Evolutionary conservation across 257 asterid genomes (phyloP), one percentile per base, ranked within the genome.

Genomic region (Solanum corneliomulleri): DNA sequence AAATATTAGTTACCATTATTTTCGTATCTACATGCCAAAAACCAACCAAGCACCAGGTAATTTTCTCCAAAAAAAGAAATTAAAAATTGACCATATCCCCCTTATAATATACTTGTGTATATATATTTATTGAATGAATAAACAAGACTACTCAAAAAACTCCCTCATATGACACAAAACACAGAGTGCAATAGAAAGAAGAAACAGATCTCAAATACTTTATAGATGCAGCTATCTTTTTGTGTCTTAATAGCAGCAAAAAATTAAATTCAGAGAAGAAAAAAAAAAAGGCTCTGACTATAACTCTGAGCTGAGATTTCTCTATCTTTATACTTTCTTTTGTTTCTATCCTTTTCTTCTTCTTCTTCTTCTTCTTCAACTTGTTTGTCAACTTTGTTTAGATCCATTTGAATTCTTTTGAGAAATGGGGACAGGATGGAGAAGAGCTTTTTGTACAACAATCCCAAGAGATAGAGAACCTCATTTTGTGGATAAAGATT

Each of bases 341-440:
- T 56, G 14, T 25, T 25, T 62, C 70, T 62, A n/a, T n/a, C 15
- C 7, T 4, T 10, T n/a, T 10, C 15, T n/a, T 10, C 66, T 87
- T 87, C 27, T 27, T 27, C 60, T 35, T 86, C 86, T 56, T 60
- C 58, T 47, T 49, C 60, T 49, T 49, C 60, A 42, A 80, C 91
- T 89, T 86, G 75, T 58, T 9, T 86, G 84, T 84, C 88, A 86
- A 45, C 89, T 33, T 80, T 76, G 80, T 86, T 85, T 89, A 86
- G 90, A 91, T 89, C 92, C 89, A 76, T 76, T 47, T 37, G 56
- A 37, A 31, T 27, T 35, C 35, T 27, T 27, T 13, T 44, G 83
- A 84, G 77, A 89, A 87, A 96, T 93, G 98, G 99, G 98, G 18
- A 93, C 93, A 21, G 97, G 98, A 18, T 96, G 99, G 99, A 94